Percentiles rank a stretch among this genome's conserved stretches.
phyloP scores from a whole-genome alignment of 2,329 filamentous ascomycete species.

The Colletotrichum lindemuthianum region DNA sequence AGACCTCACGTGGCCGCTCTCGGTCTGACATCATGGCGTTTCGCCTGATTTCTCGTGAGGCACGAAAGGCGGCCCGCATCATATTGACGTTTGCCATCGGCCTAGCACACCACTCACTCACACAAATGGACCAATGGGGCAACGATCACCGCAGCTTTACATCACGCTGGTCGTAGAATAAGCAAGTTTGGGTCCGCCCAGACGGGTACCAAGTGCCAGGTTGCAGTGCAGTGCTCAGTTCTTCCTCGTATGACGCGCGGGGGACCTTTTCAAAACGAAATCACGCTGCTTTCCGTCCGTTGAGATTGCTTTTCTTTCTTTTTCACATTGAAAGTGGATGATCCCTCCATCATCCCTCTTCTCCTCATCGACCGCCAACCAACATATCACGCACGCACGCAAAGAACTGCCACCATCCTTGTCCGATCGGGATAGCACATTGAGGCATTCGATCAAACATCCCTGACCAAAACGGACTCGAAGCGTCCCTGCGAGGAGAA shows the following conservation, averaged over 20 bases:
- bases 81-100: constrained; percentile 32
- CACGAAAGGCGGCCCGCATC: constrained; percentile 20
- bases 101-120: constrained; percentile 15
- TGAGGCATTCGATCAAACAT: too few species aligned
- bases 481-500: constrained; percentile 14
- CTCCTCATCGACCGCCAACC: neutral
- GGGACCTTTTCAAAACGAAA: constrained; percentile 15
- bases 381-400: neutral
- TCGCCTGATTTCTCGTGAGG: constrained; percentile 10
- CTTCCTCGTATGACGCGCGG: neutral
- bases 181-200: constrained; percentile 29
- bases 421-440: too few species aligned
- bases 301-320: neutral
- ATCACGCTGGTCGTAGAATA: constrained; percentile 15
- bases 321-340: constrained; percentile 1
- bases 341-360: constrained; percentile 6
- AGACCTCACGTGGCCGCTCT: neutral
- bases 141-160: constrained; percentile 29
- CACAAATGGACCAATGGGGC: constrained; percentile 1
- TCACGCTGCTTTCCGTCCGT: neutral
- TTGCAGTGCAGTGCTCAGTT: neutral
- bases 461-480: neutral
- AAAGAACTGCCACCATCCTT: neutral
- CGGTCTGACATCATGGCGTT: constrained; percentile 33
- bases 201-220: constrained; percentile 19